Base-by-base conservation (phyloP, 2,329 filamentous ascomycete species). In the Lasiodiplodia citricola region DNA sequence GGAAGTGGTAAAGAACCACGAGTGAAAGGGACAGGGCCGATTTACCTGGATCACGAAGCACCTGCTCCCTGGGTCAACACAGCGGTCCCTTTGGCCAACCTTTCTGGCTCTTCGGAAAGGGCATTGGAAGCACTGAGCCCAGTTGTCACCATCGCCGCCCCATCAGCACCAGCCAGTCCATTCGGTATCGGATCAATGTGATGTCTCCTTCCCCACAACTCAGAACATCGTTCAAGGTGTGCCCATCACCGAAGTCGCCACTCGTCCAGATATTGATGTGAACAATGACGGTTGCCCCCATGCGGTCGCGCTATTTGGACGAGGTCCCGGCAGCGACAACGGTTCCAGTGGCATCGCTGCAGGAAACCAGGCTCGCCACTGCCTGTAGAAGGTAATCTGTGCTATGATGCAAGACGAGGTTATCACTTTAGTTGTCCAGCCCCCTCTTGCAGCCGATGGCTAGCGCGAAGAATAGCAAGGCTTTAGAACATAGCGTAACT, bases 101-200 rank as follows among this genome's bases (percentile, higher is more conserved):
- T 76, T 1, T 79, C 80, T 1, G 80, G 76, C 1, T 73, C 69
- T 74, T 79, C 80, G 5, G 60, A 68, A n/a, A 87, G 77, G 4
- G 80, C 77, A 75, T 82, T 84, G 83, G 84, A 87, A 3, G 80
- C 84, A 11, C 84, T 86, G 2, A 76, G 73, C 3, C 83, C 84
- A 55, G 85, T 82, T 13, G 81, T 81, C 11, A 83, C 71, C 8
- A 83, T 78, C 16, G 76, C 74, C 0, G 82, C 80, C 71, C 81
- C 79, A 68, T 82, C 78, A 3, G 71, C 72, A 54, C 73, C 80
- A 57, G 70, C 76, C 57, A 79, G 76, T 0, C 78, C 77, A 83
- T 68, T 0, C 71, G 75, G 68, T 83, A 84, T 35, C 82, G 78
- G 14, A 79, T 71, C 16, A 86, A 72, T 0, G 82, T 77, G 0